phyloP scores from a whole-genome alignment of 805 yeast genomes.

The Teunomyces tritomae region DNA sequence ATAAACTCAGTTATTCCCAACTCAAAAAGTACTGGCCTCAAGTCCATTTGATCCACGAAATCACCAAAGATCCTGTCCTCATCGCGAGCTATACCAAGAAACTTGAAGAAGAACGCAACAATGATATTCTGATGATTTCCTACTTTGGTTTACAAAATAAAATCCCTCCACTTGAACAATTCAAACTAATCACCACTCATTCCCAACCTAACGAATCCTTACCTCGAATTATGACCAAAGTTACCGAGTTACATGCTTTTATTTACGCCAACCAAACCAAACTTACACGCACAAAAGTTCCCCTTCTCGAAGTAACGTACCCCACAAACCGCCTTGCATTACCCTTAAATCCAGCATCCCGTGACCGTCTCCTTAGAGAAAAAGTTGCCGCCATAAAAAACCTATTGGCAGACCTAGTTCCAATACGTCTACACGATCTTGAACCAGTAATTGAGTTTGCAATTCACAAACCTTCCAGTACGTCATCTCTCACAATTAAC shows the following conservation, averaged over 20 bases:
- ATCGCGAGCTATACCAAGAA: conserved; percentile 14
- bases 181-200: background rate
- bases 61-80: conserved; percentile 12
- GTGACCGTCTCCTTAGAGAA: conserved; percentile 24
- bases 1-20: conserved; percentile 16
- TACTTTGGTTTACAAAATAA: conserved; percentile 9
- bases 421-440: conserved; percentile 19
- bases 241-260: conserved; percentile 19
- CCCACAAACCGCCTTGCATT: conserved; percentile 28
- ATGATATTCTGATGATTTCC: conserved; percentile 12
- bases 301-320: conserved; percentile 30
- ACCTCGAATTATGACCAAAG: conserved; percentile 11
- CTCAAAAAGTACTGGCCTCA: conserved; percentile 33
- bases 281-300: conserved; percentile 24
- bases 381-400: conserved; percentile 23
- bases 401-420: conserved; percentile 16
- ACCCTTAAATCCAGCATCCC: conserved; percentile 26
- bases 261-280: conserved; percentile 14
- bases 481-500: conserved; percentile 11
- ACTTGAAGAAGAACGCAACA: conserved; percentile 12
- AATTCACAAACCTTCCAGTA: conserved; percentile 1
- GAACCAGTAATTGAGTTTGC: conserved; percentile 17
- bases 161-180: background rate
- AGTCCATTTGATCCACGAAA: conserved; percentile 30
- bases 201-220: background rate